These are phyloP conservation scores for Brettanomyces custersianus DNA, from an alignment of 805 yeast genomes.

Conservation along the genomic window DNA sequence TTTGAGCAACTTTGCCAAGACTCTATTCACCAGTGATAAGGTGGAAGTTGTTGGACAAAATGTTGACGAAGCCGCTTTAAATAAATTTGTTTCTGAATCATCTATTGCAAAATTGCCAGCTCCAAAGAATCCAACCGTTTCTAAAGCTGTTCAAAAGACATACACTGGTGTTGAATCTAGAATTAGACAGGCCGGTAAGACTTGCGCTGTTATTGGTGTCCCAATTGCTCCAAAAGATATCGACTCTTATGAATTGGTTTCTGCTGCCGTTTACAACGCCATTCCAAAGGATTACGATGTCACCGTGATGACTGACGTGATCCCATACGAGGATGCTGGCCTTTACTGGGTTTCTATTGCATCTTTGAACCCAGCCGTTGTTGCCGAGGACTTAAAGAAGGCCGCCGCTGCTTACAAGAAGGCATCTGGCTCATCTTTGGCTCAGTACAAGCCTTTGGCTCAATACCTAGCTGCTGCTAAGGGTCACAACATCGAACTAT, in stretches of 20 bases:
- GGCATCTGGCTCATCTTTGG: conserved; percentile 9
- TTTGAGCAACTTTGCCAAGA: conserved; percentile 54
- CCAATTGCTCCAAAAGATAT: conserved; percentile 62
- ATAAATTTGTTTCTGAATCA: conserved; percentile 56
- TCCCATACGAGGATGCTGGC: conserved; percentile 69
- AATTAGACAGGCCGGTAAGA: conserved; percentile 52
- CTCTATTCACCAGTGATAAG: conserved; percentile 62
- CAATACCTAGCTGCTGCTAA: conserved; percentile 35
- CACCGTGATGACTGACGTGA: conserved; percentile 40
- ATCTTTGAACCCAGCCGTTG: conserved; percentile 49
- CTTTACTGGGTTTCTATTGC: conserved; percentile 64
- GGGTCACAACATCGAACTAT: conserved; percentile 16
- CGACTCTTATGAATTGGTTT: conserved; percentile 59
- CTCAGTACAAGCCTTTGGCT: conserved; percentile 43
- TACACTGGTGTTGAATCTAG: conserved; percentile 62
- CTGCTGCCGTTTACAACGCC: conserved; percentile 53
- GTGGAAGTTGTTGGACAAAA: conserved; percentile 67
- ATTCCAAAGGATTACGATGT: conserved; percentile 45
- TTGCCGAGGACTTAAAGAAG: conserved; percentile 51
- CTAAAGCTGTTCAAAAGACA: conserved; percentile 28
- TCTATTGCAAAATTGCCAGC: conserved; percentile 51
- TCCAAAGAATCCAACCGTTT: conserved; percentile 37
- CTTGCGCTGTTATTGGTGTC: conserved; percentile 73
- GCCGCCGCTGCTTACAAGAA: conserved; percentile 49
- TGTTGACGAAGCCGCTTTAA: conserved; percentile 63